phyloP scores from a whole-genome alignment of 148 eudicot genomes.

The Cornus controversa region DNA sequence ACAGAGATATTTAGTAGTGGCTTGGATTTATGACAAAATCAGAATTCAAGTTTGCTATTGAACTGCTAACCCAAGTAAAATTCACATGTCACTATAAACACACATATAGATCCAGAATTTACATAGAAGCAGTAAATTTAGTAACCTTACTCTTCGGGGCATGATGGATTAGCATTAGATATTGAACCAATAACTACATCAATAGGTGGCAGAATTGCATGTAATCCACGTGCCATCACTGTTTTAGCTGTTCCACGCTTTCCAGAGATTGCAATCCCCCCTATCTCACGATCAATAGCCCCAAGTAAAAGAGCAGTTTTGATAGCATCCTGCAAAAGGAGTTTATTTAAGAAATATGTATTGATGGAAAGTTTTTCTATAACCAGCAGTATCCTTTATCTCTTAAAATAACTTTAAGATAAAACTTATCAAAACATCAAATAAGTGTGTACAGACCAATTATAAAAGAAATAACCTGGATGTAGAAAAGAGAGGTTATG shows the following conservation, averaged over 20 bases:
- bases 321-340: conserved; percentile 74
- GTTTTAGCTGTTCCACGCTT: conserved; percentile 99
- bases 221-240: conserved; percentile 97
- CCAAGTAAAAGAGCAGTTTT: conserved; percentile 96
- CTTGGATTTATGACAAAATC: neutral
- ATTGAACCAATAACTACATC: conserved; percentile 86
- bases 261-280: conserved; percentile 95
- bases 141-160: conserved; percentile 88
- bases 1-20: neutral
- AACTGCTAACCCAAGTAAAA: neutral
- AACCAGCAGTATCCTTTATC: neutral
- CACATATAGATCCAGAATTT: neutral
- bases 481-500: neutral
- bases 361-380: neutral
- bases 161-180: conserved; percentile 90
- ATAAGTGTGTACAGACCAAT: neutral
- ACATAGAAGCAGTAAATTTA: conserved; percentile 8
- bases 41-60: neutral
- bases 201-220: conserved; percentile 96
- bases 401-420: neutral
- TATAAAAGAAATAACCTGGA: neutral
- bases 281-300: conserved; percentile 93
- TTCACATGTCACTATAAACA: neutral
- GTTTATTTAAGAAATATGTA: neutral
- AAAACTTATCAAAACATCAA: neutral